phyloP scores from a whole-genome alignment of 139 green algal species.

The Chlorella sp. region DNA sequence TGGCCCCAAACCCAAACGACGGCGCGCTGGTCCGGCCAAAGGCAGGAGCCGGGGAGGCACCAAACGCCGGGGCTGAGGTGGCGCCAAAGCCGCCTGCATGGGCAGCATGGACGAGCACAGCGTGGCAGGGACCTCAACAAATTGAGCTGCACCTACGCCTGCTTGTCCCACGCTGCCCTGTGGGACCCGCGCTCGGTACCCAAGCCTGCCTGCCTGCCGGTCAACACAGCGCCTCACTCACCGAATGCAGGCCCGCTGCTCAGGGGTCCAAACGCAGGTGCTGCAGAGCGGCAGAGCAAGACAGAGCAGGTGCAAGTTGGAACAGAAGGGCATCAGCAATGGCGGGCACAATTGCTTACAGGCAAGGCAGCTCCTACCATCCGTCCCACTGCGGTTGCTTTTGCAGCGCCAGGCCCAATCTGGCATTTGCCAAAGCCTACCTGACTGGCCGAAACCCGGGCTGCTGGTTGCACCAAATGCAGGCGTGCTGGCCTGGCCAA shows the following conservation, averaged over 20 bases:
- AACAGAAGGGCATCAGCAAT: too few species aligned
- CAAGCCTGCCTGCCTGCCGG: too few species aligned
- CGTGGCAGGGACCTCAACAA: too few species aligned
- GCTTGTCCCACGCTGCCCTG: too few species aligned
- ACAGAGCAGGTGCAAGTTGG: not conserved
- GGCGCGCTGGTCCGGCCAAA: slow-evolving; percentile 58
- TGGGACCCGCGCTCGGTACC: too few species aligned
- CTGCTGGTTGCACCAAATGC: slow-evolving; percentile 40
- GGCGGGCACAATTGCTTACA: too few species aligned
- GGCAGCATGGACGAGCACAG: not conserved
- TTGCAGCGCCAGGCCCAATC: too few species aligned
- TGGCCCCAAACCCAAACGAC: slow-evolving; percentile 60
- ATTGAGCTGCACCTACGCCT: too few species aligned
- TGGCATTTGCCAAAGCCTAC: too few species aligned
- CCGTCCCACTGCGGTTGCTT: too few species aligned
- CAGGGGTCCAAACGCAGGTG: slow-evolving; percentile 59
- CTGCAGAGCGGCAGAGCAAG: not conserved
- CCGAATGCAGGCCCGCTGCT: slow-evolving; percentile 43
- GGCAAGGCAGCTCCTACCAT: too few species aligned
- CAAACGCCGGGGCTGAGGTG: slow-evolving; percentile 41
- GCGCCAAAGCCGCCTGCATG: slow-evolving; percentile 58
- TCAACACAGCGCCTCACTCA: not conserved
- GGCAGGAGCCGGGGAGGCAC: slow-evolving; percentile 39
- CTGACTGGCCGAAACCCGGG: slow-evolving; percentile 41
- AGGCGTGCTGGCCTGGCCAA: slow-evolving; percentile 35